A percentile compares a stretch with the other conserved stretches of the same genome.
These are phyloP conservation scores for Ceratopteris richardii DNA, from an alignment of 75 land plant genomes.

Conservation along the genomic window DNA sequence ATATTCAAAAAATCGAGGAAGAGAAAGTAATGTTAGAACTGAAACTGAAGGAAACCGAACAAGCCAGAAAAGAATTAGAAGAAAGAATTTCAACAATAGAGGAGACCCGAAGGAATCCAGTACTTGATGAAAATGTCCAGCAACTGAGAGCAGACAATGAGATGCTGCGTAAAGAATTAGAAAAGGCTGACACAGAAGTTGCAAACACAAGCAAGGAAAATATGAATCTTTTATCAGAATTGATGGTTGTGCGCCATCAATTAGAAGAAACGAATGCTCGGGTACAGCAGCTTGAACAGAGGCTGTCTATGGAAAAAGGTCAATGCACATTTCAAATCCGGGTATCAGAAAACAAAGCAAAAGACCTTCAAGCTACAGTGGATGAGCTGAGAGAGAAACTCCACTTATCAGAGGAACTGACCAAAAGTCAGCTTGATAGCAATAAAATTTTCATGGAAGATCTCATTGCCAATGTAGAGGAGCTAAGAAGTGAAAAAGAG, in stretches of 20 bases:
- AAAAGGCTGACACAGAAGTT: not conserved
- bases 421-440: not conserved
- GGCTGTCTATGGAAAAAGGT: not conserved
- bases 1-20: not conserved
- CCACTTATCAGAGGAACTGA: not conserved
- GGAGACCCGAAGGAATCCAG: too few species aligned
- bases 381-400: constrained; percentile 2
- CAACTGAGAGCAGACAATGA: not conserved
- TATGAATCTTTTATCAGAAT: not conserved
- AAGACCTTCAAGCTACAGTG: not conserved
- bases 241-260: not conserved
- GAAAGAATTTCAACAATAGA: not conserved
- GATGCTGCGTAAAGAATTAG: not conserved
- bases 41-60: not conserved
- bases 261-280: not conserved
- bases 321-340: not conserved
- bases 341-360: not conserved
- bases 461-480: not conserved
- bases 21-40: not conserved
- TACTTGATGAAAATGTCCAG: not conserved
- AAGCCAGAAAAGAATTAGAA: not conserved
- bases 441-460: not conserved
- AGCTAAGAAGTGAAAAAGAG: not conserved
- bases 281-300: not conserved
- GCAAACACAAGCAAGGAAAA: not conserved